Evolutionary conservation across 148 eudicot species (phyloP).

Genomic region (Drosera capensis): DNA sequence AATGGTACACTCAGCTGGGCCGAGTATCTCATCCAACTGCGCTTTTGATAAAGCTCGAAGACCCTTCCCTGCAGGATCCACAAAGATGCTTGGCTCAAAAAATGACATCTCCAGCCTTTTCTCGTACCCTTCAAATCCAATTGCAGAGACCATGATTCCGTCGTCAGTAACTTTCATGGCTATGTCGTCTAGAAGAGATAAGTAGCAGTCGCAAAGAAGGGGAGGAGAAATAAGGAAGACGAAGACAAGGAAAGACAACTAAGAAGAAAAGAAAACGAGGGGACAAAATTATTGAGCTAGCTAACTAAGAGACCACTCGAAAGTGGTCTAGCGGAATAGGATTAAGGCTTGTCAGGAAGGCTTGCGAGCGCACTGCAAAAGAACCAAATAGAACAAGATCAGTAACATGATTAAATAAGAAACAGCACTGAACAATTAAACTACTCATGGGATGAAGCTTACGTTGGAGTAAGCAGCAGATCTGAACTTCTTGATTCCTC

Average conservation of each 20-base stretch:
- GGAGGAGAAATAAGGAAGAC: slow-evolving; percentile 1
- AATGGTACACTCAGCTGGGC: slow-evolving; percentile 26
- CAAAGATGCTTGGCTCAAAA: slow-evolving; percentile 13
- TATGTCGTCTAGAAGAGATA: slow-evolving; percentile 5
- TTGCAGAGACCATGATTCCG: slow-evolving; percentile 16
- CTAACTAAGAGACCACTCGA: slow-evolving; percentile 1
- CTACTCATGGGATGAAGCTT: slow-evolving; percentile 5
- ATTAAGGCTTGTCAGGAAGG: slow-evolving; percentile 31
- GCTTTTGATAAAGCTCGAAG: slow-evolving; percentile 28
- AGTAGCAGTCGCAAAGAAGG: background rate
- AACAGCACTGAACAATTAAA: no score
- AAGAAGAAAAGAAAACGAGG: slow-evolving; percentile 5
- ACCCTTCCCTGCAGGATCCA: slow-evolving; percentile 25
- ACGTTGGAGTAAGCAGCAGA: slow-evolving; percentile 79
- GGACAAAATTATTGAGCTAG: background rate
- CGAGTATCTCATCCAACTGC: slow-evolving; percentile 28
- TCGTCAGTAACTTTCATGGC: slow-evolving; percentile 4
- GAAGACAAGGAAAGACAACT: slow-evolving; percentile 12
- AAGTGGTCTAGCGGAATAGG: no score
- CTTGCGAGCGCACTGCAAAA: slow-evolving; percentile 45
- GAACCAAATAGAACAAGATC: background rate
- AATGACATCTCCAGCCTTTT: slow-evolving; percentile 39
- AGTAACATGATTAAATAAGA: no score
- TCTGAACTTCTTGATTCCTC: slow-evolving; percentile 56
- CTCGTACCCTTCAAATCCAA: no score